Percentiles rank a stretch among this genome's conserved stretches.
phyloP scores from a whole-genome alignment of 345 rosid genomes.

The Salix dunnii region DNA sequence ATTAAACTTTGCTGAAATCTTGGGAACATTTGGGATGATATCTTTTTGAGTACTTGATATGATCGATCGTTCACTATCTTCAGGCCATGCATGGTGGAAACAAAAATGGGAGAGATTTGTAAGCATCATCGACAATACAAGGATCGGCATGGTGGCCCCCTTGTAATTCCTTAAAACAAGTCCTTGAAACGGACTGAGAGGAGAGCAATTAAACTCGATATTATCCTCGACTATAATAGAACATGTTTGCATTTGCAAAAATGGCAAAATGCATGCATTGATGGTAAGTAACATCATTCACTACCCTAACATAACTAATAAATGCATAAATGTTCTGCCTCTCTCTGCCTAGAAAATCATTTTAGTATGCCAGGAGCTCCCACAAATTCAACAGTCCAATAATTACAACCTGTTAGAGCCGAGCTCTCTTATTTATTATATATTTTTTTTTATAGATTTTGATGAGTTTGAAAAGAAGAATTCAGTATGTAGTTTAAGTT shows the following conservation, averaged over 20 bases:
- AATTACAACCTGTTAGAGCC: not conserved
- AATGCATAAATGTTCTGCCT: not conserved
- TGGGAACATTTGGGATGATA: not conserved
- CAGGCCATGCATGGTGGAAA: not conserved
- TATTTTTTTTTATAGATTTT: no score
- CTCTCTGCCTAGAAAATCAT: not conserved
- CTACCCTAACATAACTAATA: not conserved
- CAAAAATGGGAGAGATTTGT: not conserved
- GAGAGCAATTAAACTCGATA: not conserved
- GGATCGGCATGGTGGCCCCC: not conserved
- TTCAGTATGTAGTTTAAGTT: no score
- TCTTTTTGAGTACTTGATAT: not conserved
- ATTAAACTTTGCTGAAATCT: not conserved
- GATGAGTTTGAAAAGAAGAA: no score
- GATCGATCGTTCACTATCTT: not conserved
- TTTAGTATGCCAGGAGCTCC: not conserved
- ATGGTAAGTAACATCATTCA: slow-evolving; percentile 15
- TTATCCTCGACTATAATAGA: slow-evolving; percentile 4
- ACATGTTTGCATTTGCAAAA: slow-evolving; percentile 11
- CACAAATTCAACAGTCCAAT: not conserved
- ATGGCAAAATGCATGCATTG: slow-evolving; percentile 13
- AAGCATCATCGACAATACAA: not conserved
- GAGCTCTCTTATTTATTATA: not conserved
- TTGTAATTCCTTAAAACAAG: not conserved
- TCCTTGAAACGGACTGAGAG: not conserved